phyloP scores from a whole-genome alignment of 441 rosid genomes.

The Rhodomyrtus psidioides region DNA sequence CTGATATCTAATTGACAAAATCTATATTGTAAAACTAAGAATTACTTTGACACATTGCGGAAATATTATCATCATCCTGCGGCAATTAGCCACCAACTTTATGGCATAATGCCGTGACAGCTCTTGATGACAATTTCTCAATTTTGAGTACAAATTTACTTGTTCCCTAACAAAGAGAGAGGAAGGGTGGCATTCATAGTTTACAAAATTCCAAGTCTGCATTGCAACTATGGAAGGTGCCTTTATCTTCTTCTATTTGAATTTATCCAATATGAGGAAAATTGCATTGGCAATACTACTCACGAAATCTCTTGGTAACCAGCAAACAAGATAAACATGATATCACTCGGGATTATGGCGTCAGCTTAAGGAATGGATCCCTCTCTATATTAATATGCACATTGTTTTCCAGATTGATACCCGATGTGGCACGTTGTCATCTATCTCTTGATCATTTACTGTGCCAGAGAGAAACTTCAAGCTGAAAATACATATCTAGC shows the following conservation, averaged over 20 bases:
- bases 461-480: background rate
- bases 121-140: background rate
- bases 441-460: background rate
- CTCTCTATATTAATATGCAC: background rate
- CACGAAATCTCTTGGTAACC: background rate
- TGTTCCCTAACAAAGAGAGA: background rate
- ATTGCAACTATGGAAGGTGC: background rate
- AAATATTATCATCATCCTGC: background rate
- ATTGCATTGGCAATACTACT: background rate
- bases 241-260: background rate
- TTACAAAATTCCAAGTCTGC: background rate
- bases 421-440: fast-evolving
- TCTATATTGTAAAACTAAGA: background rate
- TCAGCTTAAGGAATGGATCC: background rate
- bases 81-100: background rate
- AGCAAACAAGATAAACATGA: background rate
- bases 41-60: background rate
- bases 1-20: background rate
- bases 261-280: background rate
- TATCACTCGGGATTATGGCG: background rate
- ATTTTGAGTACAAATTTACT: background rate
- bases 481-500: background rate
- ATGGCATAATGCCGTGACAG: background rate
- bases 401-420: background rate
- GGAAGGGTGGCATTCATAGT: background rate